A percentile compares a stretch with the other conserved stretches of the same genome.
Conservation (phyloP, 768 basidiomycete species). For the Boletus rufocinnamomeus region DNA sequence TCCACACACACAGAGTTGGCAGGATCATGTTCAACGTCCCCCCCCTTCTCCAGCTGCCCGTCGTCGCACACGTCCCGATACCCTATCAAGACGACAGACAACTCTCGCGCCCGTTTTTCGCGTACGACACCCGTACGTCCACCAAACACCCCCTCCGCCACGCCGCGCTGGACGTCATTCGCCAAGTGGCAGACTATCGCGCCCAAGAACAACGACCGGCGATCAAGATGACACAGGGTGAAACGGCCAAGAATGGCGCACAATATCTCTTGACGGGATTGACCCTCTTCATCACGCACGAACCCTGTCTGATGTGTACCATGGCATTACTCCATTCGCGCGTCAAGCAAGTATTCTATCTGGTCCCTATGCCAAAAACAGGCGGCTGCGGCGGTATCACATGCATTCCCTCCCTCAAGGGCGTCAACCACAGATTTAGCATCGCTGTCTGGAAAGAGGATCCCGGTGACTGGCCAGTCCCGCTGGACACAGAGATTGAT, state of each 20-base stretch:
- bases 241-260: slow-evolving; percentile 53
- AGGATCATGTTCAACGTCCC: not conserved
- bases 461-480: not conserved
- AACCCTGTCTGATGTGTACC: slow-evolving; percentile 97
- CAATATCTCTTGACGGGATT: slow-evolving; percentile 88
- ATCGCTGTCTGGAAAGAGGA: slow-evolving; percentile 65
- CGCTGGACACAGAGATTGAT: slow-evolving; percentile 32
- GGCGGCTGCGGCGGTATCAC: slow-evolving; percentile 84
- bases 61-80: slow-evolving; percentile 69
- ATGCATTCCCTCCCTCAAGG: slow-evolving; percentile 77
- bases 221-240: slow-evolving; percentile 6
- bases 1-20: not conserved
- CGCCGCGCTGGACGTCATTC: slow-evolving; percentile 75
- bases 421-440: slow-evolving; percentile 86
- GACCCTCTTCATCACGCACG: slow-evolving; percentile 88
- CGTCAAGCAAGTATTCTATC: slow-evolving; percentile 82
- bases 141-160: slow-evolving; percentile 81
- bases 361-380: slow-evolving; percentile 71
- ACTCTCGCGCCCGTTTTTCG: slow-evolving; percentile 44
- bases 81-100: slow-evolving; percentile 43
- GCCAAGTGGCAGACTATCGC: slow-evolving; percentile 61
- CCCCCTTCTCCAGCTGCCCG: slow-evolving; percentile 57
- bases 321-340: slow-evolving; percentile 96
- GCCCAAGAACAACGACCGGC: slow-evolving; percentile 24
- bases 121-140: slow-evolving; percentile 71